phyloP scores from a whole-genome alignment of 768 basidiomycete genomes.

The Lactifluus rugatus region DNA sequence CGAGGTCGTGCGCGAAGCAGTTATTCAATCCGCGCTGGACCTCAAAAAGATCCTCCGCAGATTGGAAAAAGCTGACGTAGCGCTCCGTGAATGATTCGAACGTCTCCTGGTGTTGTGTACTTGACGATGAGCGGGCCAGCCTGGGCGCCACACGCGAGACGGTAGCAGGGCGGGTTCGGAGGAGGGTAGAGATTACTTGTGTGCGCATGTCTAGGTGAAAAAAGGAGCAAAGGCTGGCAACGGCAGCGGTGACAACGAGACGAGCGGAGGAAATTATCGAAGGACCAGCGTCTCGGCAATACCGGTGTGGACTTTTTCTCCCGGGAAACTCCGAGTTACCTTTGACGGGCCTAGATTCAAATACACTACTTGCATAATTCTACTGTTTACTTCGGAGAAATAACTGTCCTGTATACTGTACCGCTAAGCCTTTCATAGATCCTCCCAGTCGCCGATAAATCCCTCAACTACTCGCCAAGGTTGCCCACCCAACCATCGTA shows the following conservation, averaged over 20 bases:
- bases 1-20: constrained; percentile 98
- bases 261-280: neutral
- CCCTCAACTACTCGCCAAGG: constrained; percentile 63
- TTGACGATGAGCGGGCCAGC: constrained; percentile 43
- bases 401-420: no score
- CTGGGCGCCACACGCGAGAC: constrained; percentile 33
- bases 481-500: constrained; percentile 50
- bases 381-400: neutral
- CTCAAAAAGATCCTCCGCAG: constrained; percentile 94
- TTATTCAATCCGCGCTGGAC: constrained; percentile 99
- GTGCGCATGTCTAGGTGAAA: constrained; percentile 36
- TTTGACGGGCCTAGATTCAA: neutral
- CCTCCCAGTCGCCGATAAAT: constrained; percentile 36
- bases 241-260: constrained; percentile 11
- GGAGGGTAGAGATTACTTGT: constrained; percentile 49
- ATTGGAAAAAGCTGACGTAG: constrained; percentile 89
- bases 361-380: no score
- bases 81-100: constrained; percentile 93
- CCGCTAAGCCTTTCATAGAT: neutral
- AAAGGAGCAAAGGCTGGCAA: neutral
- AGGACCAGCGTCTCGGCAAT: constrained; percentile 2
- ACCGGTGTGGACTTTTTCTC: constrained; percentile 6
- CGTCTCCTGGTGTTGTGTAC: constrained; percentile 75
- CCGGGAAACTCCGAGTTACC: constrained; percentile 12
- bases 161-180: constrained; percentile 50